Evolutionary conservation across 2,329 filamentous ascomycete genomes (phyloP).

Genomic region (Cordyceps cicadae): DNA sequence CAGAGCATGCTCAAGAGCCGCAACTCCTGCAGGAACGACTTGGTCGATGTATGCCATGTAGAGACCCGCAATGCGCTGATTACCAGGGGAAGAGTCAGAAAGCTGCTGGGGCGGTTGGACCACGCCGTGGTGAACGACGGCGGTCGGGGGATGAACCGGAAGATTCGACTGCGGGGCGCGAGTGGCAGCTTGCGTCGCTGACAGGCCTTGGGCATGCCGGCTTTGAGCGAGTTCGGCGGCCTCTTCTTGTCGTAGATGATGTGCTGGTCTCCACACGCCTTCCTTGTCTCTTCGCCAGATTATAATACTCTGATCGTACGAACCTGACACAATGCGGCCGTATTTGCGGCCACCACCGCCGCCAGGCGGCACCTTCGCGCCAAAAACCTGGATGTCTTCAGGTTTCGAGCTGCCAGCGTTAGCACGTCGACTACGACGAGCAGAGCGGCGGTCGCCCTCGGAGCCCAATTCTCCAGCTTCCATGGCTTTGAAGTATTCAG

Average conservation of each 20-base stretch:
- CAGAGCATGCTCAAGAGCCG: constrained; percentile 38
- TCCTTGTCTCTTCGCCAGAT: constrained; percentile 85
- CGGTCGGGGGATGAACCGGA: background rate
- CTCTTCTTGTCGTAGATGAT: constrained; percentile 67
- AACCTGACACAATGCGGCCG: constrained; percentile 92
- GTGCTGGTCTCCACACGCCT: constrained; percentile 74
- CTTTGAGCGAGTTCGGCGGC: constrained; percentile 45
- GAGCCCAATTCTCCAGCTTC: constrained; percentile 41
- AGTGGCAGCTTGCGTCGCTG: background rate
- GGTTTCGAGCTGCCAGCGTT: constrained; percentile 70
- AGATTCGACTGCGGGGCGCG: background rate
- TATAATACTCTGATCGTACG: constrained; percentile 91
- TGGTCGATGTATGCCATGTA: constrained; percentile 46
- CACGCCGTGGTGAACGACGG: background rate
- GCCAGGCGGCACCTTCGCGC: constrained; percentile 81
- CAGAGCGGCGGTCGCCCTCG: constrained; percentile 21
- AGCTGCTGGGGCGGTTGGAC: constrained; percentile 7
- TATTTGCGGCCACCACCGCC: constrained; percentile 84
- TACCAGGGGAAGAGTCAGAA: constrained; percentile 10
- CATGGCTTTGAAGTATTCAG: constrained; percentile 57
- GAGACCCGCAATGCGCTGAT: constrained; percentile 28
- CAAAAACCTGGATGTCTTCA: constrained; percentile 68
- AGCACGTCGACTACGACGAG: constrained; percentile 33
- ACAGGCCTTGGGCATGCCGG: background rate
- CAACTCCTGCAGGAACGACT: constrained; percentile 41